Base-by-base conservation (phyloP, 148 eudicot species). In the Rhododendron kiyosumense region DNA sequence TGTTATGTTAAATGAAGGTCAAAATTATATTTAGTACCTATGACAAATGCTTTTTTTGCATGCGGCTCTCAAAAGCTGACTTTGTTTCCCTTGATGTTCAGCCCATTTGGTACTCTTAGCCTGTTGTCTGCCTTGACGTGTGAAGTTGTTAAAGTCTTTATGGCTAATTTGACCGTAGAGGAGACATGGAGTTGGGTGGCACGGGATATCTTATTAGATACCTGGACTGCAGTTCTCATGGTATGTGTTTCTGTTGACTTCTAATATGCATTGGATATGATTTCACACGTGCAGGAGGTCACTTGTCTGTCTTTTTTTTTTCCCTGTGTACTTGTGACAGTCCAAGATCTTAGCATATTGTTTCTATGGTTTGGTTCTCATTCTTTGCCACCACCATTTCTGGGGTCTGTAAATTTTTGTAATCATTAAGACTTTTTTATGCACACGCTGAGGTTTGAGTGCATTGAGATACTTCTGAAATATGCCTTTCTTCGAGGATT, bases 141-240 rank as follows among this genome's bases (percentile, higher is more conserved):
- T 89, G 96, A 97, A 93, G 96, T 91, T 77, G 41, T 95, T 36
- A 95, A 94, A 92, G 94, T 88, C 87, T 95, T 92, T 78, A 93
- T 93, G 92, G 88, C 84, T 59, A 92, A 89, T 52, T 84, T 69
- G 85, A 88, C 94, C 41, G 99, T 94, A 30, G 99, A 97, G 85
- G 99, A 97, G 94, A 93, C 95, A 75, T 97, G 99, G 99, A 94
- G 98, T 87, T 97, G 95, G 93, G 94, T 89, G 51, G 98, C 99
- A 86, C 95, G 99, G 81, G 99, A 97, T 89, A 94, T 95, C 88
- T 91, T 97, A 88, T 88, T 97, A 82, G 99, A 97, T 91, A 92
- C 98, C 46, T 97, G 99, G 99, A 96, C 94, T 59, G 89, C 95
- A 85, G 93, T 97, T 88, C 95, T 97, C 41, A 87, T 85, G 95